A percentile compares a stretch with the other conserved stretches of the same genome.
Conservation (phyloP, 1,284 basidiomycete genomes). For the Cutaneotrichosporon sp. region DNA sequence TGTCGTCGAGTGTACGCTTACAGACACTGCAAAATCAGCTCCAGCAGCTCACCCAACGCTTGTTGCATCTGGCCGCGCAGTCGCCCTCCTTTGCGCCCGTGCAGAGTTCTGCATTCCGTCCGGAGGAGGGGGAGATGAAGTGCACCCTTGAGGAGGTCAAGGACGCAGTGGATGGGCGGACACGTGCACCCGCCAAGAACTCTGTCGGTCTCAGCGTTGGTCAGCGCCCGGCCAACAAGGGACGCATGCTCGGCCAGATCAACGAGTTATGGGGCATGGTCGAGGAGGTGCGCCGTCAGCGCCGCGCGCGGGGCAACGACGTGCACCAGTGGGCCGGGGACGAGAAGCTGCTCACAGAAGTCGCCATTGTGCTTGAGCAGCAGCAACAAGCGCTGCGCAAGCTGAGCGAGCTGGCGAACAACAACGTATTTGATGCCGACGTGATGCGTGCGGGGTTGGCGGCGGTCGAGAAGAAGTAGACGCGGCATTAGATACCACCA, state of each 20-base stretch:
- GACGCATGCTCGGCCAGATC: slow-evolving; percentile 57
- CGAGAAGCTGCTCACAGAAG: slow-evolving; percentile 69
- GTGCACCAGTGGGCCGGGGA: slow-evolving; percentile 72
- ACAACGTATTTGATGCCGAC: slow-evolving; percentile 63
- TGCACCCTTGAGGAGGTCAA: slow-evolving; percentile 67
- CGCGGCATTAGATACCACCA: not conserved
- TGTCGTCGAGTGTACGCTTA: slow-evolving; percentile 66
- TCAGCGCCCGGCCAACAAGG: slow-evolving; percentile 43
- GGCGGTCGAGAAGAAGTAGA: slow-evolving; percentile 16
- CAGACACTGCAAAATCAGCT: slow-evolving; percentile 63
- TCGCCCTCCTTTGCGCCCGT: slow-evolving; percentile 73
- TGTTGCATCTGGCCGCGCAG: slow-evolving; percentile 68
- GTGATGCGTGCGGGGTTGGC: slow-evolving; percentile 53
- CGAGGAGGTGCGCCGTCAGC: slow-evolving; percentile 59
- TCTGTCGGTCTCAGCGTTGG: slow-evolving; percentile 15
- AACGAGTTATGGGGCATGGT: slow-evolving; percentile 80
- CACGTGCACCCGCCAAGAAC: slow-evolving; percentile 6
- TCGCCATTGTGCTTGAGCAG: slow-evolving; percentile 69
- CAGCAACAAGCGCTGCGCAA: slow-evolving; percentile 76
- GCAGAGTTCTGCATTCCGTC: slow-evolving; percentile 69
- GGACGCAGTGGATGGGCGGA: slow-evolving; percentile 60
- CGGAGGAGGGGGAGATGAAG: slow-evolving; percentile 71
- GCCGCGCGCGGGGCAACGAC: slow-evolving; percentile 47
- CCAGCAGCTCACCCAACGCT: slow-evolving; percentile 66
- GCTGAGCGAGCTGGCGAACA: slow-evolving; percentile 67